phyloP scores from a whole-genome alignment of 1,284 basidiomycete genomes.

The Sanghuangporus sanghuang region DNA sequence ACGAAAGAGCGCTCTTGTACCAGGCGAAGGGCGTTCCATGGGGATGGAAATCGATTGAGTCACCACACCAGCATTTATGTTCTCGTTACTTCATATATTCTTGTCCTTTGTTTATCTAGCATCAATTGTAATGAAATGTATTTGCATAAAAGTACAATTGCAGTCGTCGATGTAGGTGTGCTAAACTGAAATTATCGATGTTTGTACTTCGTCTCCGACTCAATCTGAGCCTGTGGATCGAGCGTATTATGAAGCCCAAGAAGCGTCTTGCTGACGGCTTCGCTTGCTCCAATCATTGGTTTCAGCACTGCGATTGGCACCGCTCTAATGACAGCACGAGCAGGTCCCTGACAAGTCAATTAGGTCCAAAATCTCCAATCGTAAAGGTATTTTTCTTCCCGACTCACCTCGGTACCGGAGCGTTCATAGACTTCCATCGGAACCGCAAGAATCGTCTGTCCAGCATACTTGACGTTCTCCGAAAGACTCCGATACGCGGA shows the following conservation, averaged over 20 bases:
- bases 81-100: not conserved
- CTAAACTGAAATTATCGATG: slow-evolving; percentile 39
- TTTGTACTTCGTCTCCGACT: slow-evolving; percentile 89
- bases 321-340: slow-evolving; percentile 89
- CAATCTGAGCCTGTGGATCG: slow-evolving; percentile 73
- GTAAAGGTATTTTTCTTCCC: not conserved
- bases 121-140: slow-evolving; percentile 5
- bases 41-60: slow-evolving; percentile 73
- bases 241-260: slow-evolving; percentile 88
- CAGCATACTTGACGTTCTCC: slow-evolving; percentile 85
- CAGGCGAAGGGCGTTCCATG: slow-evolving; percentile 75
- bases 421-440: slow-evolving; percentile 99
- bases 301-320: slow-evolving; percentile 95
- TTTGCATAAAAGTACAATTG: slow-evolving; percentile 9
- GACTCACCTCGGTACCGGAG: slow-evolving; percentile 76
- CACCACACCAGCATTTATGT: not conserved
- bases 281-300: slow-evolving; percentile 95
- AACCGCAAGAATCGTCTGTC: slow-evolving; percentile 96
- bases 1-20: slow-evolving; percentile 70
- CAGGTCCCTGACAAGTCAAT: slow-evolving; percentile 64
- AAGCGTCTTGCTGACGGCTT: slow-evolving; percentile 93
- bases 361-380: not conserved
- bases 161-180: not conserved
- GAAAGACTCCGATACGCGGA: slow-evolving; percentile 84
- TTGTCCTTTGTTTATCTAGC: not conserved